These are phyloP conservation scores for Russula abietina DNA, from an alignment of 768 basidiomycete genomes.

Conservation along the genomic window DNA sequence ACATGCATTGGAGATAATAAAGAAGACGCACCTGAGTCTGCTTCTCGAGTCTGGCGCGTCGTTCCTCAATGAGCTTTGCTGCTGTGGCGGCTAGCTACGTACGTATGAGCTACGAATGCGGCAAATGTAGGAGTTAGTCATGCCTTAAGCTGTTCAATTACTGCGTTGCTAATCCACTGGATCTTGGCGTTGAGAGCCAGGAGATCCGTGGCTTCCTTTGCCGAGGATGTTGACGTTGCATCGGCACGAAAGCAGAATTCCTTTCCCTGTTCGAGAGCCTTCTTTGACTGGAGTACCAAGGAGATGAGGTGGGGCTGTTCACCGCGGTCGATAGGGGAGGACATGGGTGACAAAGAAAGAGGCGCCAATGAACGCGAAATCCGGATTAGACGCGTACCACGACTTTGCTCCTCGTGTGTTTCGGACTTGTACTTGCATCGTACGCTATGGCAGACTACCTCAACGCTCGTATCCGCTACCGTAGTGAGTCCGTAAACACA, in stretches of 20 bases:
- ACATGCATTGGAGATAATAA: not conserved
- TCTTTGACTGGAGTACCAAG: conserved; percentile 75
- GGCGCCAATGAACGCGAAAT: not conserved
- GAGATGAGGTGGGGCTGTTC: conserved; percentile 64
- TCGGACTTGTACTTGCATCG: not conserved
- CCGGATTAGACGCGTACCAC: conserved; percentile 7
- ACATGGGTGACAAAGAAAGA: not conserved
- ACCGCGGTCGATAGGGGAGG: conserved; percentile 16
- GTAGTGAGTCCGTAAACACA: conserved; percentile 10
- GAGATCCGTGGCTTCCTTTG: conserved; percentile 61
- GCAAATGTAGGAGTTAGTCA: conserved; percentile 18
- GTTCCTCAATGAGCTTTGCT: conserved; percentile 69
- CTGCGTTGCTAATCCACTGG: conserved; percentile 67
- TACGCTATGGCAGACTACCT: conserved; percentile 14
- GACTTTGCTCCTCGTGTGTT: not conserved
- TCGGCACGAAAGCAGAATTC: conserved; percentile 67
- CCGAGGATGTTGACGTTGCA: conserved; percentile 55
- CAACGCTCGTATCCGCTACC: conserved; percentile 2
- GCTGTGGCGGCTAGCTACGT: conserved; percentile 63
- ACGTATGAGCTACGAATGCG: not conserved
- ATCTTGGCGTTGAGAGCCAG: conserved; percentile 76
- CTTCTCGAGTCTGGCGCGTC: conserved; percentile 52
- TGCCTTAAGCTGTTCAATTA: conserved; percentile 73
- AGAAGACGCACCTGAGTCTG: conserved; percentile 49
- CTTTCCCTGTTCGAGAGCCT: conserved; percentile 73